Base-by-base conservation (phyloP, 2,329 filamentous ascomycete species). In the Plectosphaerella cucumerina region DNA sequence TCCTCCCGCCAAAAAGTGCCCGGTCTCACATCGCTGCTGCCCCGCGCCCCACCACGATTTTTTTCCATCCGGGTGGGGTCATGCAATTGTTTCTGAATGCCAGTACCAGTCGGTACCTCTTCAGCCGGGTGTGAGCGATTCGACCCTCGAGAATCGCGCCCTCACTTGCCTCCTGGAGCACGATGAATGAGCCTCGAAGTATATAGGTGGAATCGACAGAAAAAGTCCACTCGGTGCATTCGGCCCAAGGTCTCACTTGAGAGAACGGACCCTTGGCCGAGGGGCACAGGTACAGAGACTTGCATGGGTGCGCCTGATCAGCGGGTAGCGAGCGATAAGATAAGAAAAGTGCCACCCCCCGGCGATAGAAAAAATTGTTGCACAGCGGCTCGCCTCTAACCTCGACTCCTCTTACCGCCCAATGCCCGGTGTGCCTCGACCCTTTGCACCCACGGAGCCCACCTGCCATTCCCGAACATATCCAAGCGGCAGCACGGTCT, bases 321-420 rank as follows among this genome's bases (percentile, higher is more conserved):
- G n/a, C n/a, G n/a, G 26, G 26, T 31, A 31, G 26, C 26, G 39
- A 12, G 35, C 47, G 58, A 61, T 61, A 60, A 61, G 59, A 60
- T 61, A 61, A 60, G 56, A 49, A 43, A 39, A 56, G 48, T 53
- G 54, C 45, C 47, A 42, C 44, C 47, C 44, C 26, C 26, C 26
- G 9, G 26, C 50, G 48, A 45, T 48, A 51, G 49, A 57, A 55
- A 56, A 56, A 54, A 55, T 44, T 55, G 55, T 56, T 50, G 43
- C 35, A 49, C 47, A 42, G 39, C 39, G 39, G 39, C 39, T 5
- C n/a, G n/a, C 17, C 39, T 18, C 35, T 17, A 20, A 21, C 39
- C 39, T 42, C 39, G 18, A 17, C 39, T 42, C 35, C 35, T 42
- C 39, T 42, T 42, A 42, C 39, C 39, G 39, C 39, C 39, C 39